Conservation (phyloP, 176 grass and related monocot genomes). For the Lolium rigidum region DNA sequence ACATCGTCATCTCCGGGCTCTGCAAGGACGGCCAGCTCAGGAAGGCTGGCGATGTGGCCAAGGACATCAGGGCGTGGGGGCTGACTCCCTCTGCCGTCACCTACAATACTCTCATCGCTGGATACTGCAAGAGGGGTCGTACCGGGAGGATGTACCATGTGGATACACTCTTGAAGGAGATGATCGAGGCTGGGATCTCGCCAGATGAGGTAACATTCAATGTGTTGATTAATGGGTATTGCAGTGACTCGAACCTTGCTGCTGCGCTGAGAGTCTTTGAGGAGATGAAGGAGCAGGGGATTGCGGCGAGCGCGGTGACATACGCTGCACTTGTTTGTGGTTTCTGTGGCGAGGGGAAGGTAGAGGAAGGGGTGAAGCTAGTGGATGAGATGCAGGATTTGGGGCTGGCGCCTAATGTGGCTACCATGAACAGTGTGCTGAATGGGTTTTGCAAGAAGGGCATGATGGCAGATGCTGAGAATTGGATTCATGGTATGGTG, state of each 20-base stretch:
- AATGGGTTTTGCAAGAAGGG: conserved; percentile 88
- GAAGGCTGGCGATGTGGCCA: conserved; percentile 62
- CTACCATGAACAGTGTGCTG: conserved; percentile 61
- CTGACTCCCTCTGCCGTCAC: conserved; percentile 64
- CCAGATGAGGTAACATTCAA: conserved; percentile 78
- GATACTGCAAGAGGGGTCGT: conserved; percentile 67
- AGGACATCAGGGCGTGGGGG: conserved; percentile 83
- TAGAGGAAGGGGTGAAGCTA: conserved; percentile 65
- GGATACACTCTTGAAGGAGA: conserved; percentile 76
- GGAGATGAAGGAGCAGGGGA: conserved; percentile 78
- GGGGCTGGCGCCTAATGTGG: conserved; percentile 51
- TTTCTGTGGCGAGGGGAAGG: conserved; percentile 53
- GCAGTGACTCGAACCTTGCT: conserved; percentile 66
- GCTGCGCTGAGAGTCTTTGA: conserved; percentile 67
- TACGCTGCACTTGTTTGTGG: conserved; percentile 71
- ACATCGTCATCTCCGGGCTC: conserved; percentile 77
- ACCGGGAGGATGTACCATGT: conserved; percentile 90
- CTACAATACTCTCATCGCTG: conserved; percentile 74
- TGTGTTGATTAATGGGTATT: conserved; percentile 70
- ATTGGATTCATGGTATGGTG: conserved; percentile 60
- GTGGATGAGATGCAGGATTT: conserved; percentile 65
- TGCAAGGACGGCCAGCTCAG: conserved; percentile 76
- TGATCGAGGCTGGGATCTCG: conserved; percentile 57
- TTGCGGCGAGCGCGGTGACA: conserved; percentile 48
- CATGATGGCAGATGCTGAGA: conserved; percentile 64